Evolutionary conservation across 768 basidiomycete genomes (phyloP), one percentile per base, ranked within the genome.

Genomic region (Tylopilus subfusipes): DNA sequence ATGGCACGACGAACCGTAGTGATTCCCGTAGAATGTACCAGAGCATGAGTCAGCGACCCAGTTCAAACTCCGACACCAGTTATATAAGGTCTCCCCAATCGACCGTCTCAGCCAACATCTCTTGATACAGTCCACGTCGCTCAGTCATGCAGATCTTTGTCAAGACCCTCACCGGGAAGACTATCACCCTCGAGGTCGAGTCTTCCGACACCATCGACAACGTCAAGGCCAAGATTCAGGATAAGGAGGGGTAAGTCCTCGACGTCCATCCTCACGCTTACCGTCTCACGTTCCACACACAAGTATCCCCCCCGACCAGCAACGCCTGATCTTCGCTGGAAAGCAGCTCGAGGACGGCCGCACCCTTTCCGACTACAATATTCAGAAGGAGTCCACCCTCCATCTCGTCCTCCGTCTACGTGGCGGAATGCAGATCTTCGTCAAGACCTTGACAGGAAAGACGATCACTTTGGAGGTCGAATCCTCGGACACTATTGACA

Each of bases 281-380:
- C 3, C 2, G 3, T 54, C 60, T 65, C 22, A 65, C 29, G 4
- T 16, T 3, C 2, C n/a, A 2, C n/a, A 2, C n/a, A n/a, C n/a
- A n/a, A 65, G 84, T 14, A 90, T 90, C 54, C 87, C 88, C 21
- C 93, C 92, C 24, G 90, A 93, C 73, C 93, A 93, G 63, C 92
- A 95, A 68, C 92, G 94, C 58, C 75, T 96, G n/a, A 96, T 96
- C 77, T 96, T 95, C 59, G 93, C 93, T 43, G 93, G 93, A 56
- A 95, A 96, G 75, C 93, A 95, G 70, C 82, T 97, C 25, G 93
- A 96, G 71, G 94, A 97, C 65, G 94, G 94, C 4, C 86, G 93
- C 46, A 96, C 90, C 4, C 78, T 93, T 1, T 89, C 88, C 9
- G 90, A 90, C 61, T 92, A 93, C 69, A 92, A 93, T 70, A 94